A percentile compares a stretch with the other conserved stretches of the same genome.
Conservation (phyloP, 2,329 filamentous ascomycete species). For the Curvularia sp. region DNA sequence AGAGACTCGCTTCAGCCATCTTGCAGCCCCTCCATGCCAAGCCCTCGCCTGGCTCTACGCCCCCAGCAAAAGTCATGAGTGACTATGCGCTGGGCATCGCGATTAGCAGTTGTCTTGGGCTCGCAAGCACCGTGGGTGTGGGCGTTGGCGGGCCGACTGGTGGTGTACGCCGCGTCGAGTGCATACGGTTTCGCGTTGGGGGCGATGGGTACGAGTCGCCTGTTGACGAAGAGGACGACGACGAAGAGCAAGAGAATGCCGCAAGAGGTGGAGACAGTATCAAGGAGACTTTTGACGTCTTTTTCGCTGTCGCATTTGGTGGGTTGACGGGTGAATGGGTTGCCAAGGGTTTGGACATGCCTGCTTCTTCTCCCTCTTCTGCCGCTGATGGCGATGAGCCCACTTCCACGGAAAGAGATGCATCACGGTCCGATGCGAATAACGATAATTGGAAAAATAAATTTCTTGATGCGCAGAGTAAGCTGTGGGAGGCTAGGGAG, state of each 20-base stretch:
- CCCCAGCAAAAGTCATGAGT: constrained; percentile 42
- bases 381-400: constrained; percentile 1
- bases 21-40: constrained; percentile 50
- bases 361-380: background rate
- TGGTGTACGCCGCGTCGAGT: constrained; percentile 51
- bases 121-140: constrained; percentile 47
- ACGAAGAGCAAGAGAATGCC: constrained; percentile 18
- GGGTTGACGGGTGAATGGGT: constrained; percentile 54
- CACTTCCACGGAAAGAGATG: constrained; percentile 1
- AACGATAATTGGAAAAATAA: constrained; percentile 40
- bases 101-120: constrained; percentile 54
- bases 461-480: constrained; percentile 45
- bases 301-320: constrained; percentile 53
- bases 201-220: constrained; percentile 53
- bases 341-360: constrained; percentile 48
- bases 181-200: constrained; percentile 53
- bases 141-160: constrained; percentile 45
- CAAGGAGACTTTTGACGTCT: constrained; percentile 55
- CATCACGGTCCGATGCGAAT: constrained; percentile 26
- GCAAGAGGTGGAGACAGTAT: constrained; percentile 27
- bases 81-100: constrained; percentile 51
- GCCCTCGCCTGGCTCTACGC: constrained; percentile 20
- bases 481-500: constrained; percentile 46
- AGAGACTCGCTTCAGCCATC: constrained; percentile 56
- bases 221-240: constrained; percentile 51